Evolutionary conservation across 108 stramenopile genomes (phyloP), one percentile per base, ranked within the genome.

Genomic region (Skeletonema menzelii): DNA sequence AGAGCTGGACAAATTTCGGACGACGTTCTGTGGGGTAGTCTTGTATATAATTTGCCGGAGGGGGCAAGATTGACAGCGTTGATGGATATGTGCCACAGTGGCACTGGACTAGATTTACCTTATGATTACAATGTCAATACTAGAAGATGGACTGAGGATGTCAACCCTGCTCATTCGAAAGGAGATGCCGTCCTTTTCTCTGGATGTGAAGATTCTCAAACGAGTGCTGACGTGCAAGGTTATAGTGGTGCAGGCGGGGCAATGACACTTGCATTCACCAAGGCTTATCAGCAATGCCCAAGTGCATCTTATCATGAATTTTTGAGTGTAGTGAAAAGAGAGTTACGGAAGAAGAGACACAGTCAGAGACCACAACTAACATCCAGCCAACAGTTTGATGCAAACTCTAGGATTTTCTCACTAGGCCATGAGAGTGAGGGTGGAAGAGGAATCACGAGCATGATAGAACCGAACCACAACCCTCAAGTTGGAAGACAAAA

Each of bases 1-100:
- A 59, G 61, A 1, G 75, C 82, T 26, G 96, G 96, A 6, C 85
- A 90, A 78, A 87, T 87, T 72, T 7, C 49, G 22, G 49, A 53
- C 67, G 93, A 90, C 65, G 81, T 85, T 13, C 60, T 97, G 31
- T 91, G 77, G 83, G 84, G 80, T 19, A 64, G 66, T 31, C 76
- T 97, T 32, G 94, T 95, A 1, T 66, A 68, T 34, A 66, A 85
- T 35, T 67, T 97, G 28, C 69, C 84, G n/a, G 87, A 82, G 56
- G 95, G 95, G 49, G 90, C 88, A 8, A 63, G 68, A 8, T 79
- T 93, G 11, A 89, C 94, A 0, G 84, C 84, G 11, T 67, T 87
- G 24, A 89, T 89, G 87, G 90, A 91, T 57, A 86, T 84, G 80
- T 97, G 97, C 80, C 97, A 96, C 66, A 89, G 88, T n/a, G 97